Evolutionary conservation across 768 basidiomycete species (phyloP).

Genomic region (Pisolithus tinctorius): DNA sequence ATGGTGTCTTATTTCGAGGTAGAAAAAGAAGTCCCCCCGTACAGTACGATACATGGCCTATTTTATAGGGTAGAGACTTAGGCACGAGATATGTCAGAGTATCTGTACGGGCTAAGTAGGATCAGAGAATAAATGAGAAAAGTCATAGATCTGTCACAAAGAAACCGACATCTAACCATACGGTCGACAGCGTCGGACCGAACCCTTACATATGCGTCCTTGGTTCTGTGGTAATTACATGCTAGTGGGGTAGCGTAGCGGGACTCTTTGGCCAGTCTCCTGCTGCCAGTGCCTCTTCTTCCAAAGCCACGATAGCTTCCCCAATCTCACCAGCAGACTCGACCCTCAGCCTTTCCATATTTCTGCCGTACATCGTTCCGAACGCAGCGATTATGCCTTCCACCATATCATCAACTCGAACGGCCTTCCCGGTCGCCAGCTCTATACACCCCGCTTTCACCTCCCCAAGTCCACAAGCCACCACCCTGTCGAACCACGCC

Average conservation of each 20-base stretch:
- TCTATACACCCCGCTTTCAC: constrained; percentile 73
- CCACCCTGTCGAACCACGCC: constrained; percentile 79
- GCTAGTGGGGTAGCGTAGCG: neutral
- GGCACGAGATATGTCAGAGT: no score
- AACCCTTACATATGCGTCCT: no score
- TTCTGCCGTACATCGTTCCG: constrained; percentile 41
- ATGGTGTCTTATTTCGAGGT: no score
- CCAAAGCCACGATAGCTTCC: constrained; percentile 39
- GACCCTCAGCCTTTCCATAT: constrained; percentile 39
- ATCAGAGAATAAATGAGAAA: no score
- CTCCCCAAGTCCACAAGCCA: constrained; percentile 86
- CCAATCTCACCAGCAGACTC: constrained; percentile 41
- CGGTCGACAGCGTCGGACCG: no score
- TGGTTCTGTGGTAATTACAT: no score
- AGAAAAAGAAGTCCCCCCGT: no score
- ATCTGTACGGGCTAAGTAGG: no score
- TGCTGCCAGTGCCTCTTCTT: constrained; percentile 35
- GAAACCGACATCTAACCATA: no score
- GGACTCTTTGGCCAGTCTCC: constrained; percentile 35
- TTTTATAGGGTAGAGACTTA: no score
- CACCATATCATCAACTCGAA: constrained; percentile 47
- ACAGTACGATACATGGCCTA: no score
- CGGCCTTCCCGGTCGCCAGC: constrained; percentile 30
- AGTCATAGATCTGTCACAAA: no score
- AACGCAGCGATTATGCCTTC: constrained; percentile 43